Conservation (phyloP, 1,284 basidiomycete species). For the Pseudozyma pruni region DNA sequence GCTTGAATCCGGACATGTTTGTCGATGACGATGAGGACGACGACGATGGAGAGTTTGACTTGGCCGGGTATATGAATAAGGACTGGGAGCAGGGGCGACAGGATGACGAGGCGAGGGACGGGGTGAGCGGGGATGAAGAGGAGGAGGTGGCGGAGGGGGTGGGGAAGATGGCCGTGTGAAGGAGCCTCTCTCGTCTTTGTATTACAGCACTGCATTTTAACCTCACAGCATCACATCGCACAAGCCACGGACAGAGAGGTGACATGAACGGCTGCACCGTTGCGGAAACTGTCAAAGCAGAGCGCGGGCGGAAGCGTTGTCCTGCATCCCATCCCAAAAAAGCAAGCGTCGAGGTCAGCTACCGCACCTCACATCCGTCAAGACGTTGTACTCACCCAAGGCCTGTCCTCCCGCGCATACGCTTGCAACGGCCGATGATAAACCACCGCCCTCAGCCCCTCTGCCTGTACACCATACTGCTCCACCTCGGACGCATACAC, state of each 20-base stretch:
- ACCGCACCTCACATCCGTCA: too few species aligned
- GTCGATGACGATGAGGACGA: conserved; percentile 75
- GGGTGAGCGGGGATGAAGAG: conserved; percentile 32
- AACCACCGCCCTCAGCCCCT: conserved; percentile 37
- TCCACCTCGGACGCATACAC: conserved; percentile 43
- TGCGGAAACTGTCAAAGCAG: too few species aligned
- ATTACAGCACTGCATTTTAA: neutral
- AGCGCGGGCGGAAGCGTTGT: conserved; percentile 10
- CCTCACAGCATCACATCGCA: too few species aligned
- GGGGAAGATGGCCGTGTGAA: conserved; percentile 16
- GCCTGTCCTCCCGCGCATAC: conserved; percentile 39
- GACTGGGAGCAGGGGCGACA: conserved; percentile 62
- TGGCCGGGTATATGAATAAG: conserved; percentile 58
- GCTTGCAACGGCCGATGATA: conserved; percentile 50
- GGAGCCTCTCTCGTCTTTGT: neutral
- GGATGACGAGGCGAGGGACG: conserved; percentile 43
- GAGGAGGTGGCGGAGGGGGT: conserved; percentile 14
- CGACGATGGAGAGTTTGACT: conserved; percentile 56
- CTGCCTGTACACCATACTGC: conserved; percentile 23
- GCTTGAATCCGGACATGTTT: conserved; percentile 95
- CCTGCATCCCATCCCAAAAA: neutral
- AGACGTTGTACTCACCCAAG: conserved; percentile 47
- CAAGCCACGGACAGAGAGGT: too few species aligned
- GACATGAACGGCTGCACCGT: too few species aligned
- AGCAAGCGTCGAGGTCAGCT: neutral